Percentiles rank a stretch among this genome's conserved stretches.
phyloP scores from a whole-genome alignment of 2,329 filamentous ascomycete genomes.

The Ascosphaera pollenicola region DNA sequence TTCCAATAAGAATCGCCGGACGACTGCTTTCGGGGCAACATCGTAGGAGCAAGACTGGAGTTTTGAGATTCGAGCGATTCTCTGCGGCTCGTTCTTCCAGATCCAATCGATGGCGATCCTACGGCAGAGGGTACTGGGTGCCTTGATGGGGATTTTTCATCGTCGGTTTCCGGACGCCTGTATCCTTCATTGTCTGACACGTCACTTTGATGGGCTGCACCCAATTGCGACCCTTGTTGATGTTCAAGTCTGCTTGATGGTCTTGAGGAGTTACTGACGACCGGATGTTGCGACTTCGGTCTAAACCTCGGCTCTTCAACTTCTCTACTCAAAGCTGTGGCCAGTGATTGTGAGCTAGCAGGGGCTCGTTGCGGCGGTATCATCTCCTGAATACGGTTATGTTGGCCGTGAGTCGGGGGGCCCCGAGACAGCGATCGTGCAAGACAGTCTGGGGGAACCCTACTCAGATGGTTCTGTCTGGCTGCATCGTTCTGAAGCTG shows the following conservation, averaged over 20 bases:
- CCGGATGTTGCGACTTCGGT: conserved; percentile 53
- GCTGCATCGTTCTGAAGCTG: conserved; percentile 70
- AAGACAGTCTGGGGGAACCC: conserved; percentile 61
- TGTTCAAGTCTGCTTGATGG: too few species aligned
- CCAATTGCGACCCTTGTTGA: conserved; percentile 26
- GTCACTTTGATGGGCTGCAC: conserved; percentile 23
- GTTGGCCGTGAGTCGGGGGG: conserved; percentile 58
- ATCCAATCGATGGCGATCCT: conserved; percentile 5
- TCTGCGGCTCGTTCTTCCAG: conserved; percentile 1
- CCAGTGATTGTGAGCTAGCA: conserved; percentile 18
- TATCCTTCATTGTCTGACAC: conserved; percentile 9
- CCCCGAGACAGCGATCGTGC: conserved; percentile 60
- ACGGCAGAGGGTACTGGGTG: conserved; percentile 15
- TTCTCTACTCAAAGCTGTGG: conserved; percentile 12
- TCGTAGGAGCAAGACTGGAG: conserved; percentile 7
- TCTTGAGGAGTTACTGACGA: conserved; percentile 30
- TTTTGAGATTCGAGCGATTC: conserved; percentile 3
- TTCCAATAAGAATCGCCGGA: conserved; percentile 16
- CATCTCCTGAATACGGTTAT: conserved; percentile 41
- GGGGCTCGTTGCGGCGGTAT: conserved; percentile 11
- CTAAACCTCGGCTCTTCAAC: conserved; percentile 27
- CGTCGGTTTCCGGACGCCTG: conserved; percentile 11
- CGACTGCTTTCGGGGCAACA: conserved; percentile 11
- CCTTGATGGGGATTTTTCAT: conserved; percentile 16
- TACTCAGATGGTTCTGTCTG: conserved; percentile 54